Percentiles rank a stretch among this genome's conserved stretches.
phyloP scores from a whole-genome alignment of 139 green algal species.

The Picochlorum costavermella region DNA sequence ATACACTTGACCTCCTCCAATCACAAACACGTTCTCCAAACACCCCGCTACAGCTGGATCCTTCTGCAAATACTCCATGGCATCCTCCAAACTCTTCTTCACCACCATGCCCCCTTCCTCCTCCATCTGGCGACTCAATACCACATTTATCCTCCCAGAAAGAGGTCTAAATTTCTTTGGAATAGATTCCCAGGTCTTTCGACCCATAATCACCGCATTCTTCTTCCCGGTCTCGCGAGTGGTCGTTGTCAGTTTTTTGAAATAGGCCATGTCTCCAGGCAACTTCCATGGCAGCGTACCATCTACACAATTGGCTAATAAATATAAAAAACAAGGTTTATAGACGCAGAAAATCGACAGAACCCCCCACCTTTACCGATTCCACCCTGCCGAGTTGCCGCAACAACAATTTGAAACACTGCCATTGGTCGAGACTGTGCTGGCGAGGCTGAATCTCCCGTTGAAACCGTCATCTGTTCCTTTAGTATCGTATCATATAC shows the following conservation, averaged over 20 bases:
- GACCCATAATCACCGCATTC: slow-evolving; percentile 98
- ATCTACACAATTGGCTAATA: slow-evolving; percentile 8
- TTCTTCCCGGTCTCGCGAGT: slow-evolving; percentile 37
- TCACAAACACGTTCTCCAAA: slow-evolving; percentile 91
- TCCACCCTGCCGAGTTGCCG: slow-evolving; percentile 64
- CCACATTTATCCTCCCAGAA: slow-evolving; percentile 84
- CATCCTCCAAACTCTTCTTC: slow-evolving; percentile 57
- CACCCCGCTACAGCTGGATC: slow-evolving; percentile 7
- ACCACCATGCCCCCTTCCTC: background rate
- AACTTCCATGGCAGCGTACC: slow-evolving; percentile 65
- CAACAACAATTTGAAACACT: slow-evolving; percentile 85
- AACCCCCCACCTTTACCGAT: slow-evolving; percentile 62
- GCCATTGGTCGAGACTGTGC: too few relatives aligned
- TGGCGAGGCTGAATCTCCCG: too few relatives aligned
- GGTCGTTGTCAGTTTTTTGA: slow-evolving; percentile 73
- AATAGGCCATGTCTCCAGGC: slow-evolving; percentile 86
- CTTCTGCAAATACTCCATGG: slow-evolving; percentile 54
- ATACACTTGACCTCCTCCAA: slow-evolving; percentile 85
- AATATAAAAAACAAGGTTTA: slow-evolving; percentile 2
- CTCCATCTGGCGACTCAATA: slow-evolving; percentile 47
- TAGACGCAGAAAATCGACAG: background rate
- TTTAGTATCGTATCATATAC: too few relatives aligned
- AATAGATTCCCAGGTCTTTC: slow-evolving; percentile 95
- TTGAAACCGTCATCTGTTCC: too few relatives aligned
- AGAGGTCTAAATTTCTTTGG: slow-evolving; percentile 86